A percentile compares a stretch with the other conserved stretches of the same genome.
Conservation (phyloP, 2,329 filamentous ascomycete genomes). For the Rosellinia necatrix region DNA sequence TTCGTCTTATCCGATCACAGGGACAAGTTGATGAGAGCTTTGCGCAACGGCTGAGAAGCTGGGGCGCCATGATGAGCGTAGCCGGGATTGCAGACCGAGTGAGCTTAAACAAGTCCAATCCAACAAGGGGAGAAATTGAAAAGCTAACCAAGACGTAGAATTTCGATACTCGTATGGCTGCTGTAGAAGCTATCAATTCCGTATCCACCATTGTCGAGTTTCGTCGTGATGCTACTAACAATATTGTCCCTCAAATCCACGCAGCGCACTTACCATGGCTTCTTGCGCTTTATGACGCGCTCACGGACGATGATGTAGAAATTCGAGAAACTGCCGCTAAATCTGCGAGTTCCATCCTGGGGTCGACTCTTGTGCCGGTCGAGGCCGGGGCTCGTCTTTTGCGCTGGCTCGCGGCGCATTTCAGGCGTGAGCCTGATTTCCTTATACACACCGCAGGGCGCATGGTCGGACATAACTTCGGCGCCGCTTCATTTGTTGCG, state of each 20-base stretch:
- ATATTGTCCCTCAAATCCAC: slow-evolving; percentile 21
- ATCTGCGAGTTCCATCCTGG: slow-evolving; percentile 54
- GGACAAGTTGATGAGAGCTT: slow-evolving; percentile 20
- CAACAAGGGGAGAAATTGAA: background rate
- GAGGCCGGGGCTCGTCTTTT: slow-evolving; percentile 54
- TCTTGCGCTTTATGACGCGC: slow-evolving; percentile 71
- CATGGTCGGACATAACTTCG: slow-evolving; percentile 44
- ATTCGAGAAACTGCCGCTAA: slow-evolving; percentile 69
- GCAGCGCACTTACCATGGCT: slow-evolving; percentile 58
- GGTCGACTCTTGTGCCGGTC: slow-evolving; percentile 49
- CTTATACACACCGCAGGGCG: slow-evolving; percentile 47
- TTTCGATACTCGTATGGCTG: slow-evolving; percentile 68
- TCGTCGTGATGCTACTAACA: background rate
- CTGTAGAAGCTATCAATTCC: slow-evolving; percentile 57
- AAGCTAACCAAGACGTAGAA: slow-evolving; percentile 47
- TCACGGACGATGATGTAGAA: slow-evolving; percentile 93
- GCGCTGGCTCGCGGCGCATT: slow-evolving; percentile 46
- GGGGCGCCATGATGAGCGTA: slow-evolving; percentile 56
- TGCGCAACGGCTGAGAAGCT: slow-evolving; percentile 41
- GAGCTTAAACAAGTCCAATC: slow-evolving; percentile 27
- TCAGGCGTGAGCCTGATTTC: slow-evolving; percentile 46
- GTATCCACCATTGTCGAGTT: slow-evolving; percentile 47
- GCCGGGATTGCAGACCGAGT: slow-evolving; percentile 56
- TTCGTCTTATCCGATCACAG: slow-evolving; percentile 33
- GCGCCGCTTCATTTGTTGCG: slow-evolving; percentile 13